These are phyloP conservation scores for Pelagophyceae sp. DNA, from an alignment of 352 stramenopile species.

Conservation along the genomic window DNA sequence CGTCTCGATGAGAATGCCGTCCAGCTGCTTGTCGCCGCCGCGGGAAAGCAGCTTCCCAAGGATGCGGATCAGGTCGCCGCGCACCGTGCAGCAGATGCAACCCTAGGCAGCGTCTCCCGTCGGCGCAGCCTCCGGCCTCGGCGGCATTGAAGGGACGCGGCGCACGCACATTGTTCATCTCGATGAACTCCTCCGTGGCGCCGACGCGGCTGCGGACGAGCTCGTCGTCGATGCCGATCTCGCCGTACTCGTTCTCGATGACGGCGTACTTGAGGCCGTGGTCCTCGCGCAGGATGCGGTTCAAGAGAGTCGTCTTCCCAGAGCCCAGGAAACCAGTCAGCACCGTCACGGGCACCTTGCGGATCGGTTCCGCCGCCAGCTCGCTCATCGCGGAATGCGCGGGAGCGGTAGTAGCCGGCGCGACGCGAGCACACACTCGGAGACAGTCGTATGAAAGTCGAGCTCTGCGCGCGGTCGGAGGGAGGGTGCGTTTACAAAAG, in stretches of 20 bases:
- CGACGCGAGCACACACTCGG: too few species aligned
- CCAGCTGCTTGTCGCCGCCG: constrained; percentile 45
- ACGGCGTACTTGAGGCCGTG: constrained; percentile 88
- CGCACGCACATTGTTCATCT: constrained; percentile 96
- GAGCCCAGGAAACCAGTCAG: constrained; percentile 81
- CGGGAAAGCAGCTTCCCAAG: constrained; percentile 60
- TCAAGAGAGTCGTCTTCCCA: constrained; percentile 92
- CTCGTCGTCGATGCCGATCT: constrained; percentile 31
- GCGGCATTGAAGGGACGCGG: too few species aligned
- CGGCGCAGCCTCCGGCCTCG: too few species aligned
- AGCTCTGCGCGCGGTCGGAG: too few species aligned
- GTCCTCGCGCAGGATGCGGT: constrained; percentile 77
- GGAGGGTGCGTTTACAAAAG: too few species aligned
- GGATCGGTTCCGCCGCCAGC: neutral
- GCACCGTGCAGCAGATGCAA: constrained; percentile 95
- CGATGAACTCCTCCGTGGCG: constrained; percentile 70
- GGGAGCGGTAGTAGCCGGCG: too few species aligned
- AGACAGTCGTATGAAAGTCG: too few species aligned
- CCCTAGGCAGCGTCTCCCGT: too few species aligned
- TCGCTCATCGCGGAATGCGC: too few species aligned
- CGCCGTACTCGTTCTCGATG: constrained; percentile 96
- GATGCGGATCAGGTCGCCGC: constrained; percentile 66
- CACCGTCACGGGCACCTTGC: constrained; percentile 72
- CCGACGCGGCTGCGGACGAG: constrained; percentile 37
- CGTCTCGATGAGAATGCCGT: constrained; percentile 85